Base-by-base conservation (phyloP, 2,329 filamentous ascomycete species). In the Trichoderma guizhouense region DNA sequence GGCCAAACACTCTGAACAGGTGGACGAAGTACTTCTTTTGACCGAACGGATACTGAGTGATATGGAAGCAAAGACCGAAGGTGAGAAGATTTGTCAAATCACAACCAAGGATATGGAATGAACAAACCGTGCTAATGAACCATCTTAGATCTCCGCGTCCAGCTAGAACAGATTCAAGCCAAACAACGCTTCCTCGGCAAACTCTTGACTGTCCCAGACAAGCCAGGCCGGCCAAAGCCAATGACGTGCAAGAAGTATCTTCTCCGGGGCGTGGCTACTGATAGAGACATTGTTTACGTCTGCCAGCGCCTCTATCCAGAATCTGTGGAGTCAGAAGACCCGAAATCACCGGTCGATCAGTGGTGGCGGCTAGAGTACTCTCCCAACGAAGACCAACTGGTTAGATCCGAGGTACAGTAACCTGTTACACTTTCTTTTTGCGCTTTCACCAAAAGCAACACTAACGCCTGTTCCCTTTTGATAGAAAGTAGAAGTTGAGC, bases 291-390 rank as follows among this genome's bases (percentile, higher is more conserved):
- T 1, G 81, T 86, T 11, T 89, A 87, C 74, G 79, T 89, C 39
- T 88, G 87, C 74, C 82, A 81, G 71, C 81, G 83, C 47, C 76
- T 80, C 18, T 82, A 83, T 69, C 77, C 78, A 5, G 80, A 84
- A 65, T 76, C 85, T 36, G 83, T 84, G 64, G 83, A 86, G 18
- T 62, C 85, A n/a, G 81, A 79, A 1, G 82, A 80, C 36, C 72
- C 74, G 5, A 66, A 79, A 3, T 74, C 75, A 26, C 72, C 77
- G 5, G 74, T 73, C 18, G 86, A 88, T 67, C 87, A 88, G 75
- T 89, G 87, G 87, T 89, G 87, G 87, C 84, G 84, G 74, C 79
- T 89, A 60, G 80, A 83, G 43, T 87, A 84, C 73, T 77, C 78
- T 26, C 76, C 80, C 14, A 76, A 79, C 18, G 82, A 82, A 12